These are phyloP conservation scores for Fusarium sarcochroum DNA, from an alignment of 2,329 filamentous ascomycete species.

Conservation along the genomic window DNA sequence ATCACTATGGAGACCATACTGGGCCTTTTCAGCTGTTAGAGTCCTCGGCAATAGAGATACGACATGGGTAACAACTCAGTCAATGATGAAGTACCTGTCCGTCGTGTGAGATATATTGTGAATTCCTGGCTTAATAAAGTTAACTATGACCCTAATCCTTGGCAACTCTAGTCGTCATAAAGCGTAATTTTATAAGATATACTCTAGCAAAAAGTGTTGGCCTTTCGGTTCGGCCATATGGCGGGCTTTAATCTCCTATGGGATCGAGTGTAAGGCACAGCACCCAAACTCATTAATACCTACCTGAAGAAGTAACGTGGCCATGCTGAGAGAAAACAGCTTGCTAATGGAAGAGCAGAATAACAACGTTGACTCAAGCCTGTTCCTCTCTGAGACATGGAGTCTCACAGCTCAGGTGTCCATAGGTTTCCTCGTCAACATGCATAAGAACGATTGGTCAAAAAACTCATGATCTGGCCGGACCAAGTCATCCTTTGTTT, in stretches of 20 bases:
- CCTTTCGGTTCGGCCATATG: not conserved
- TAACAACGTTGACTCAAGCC: not conserved
- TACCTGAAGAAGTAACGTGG: conserved; percentile 1
- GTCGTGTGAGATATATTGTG: not conserved
- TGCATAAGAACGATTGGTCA: not conserved
- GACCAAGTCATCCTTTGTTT: not conserved
- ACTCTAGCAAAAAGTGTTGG: not conserved
- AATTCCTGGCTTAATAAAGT: not conserved
- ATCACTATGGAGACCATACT: conserved; percentile 33
- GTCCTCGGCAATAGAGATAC: not conserved
- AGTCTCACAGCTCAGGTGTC: not conserved
- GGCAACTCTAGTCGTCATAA: not conserved
- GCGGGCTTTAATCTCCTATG: not conserved
- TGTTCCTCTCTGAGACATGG: not conserved
- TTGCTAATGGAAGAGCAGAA: not conserved
- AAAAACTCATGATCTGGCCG: not conserved
- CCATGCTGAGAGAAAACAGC: not conserved
- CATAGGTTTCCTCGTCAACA: not conserved
- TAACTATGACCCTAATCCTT: not conserved
- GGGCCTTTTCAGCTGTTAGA: conserved; percentile 6
- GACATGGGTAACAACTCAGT: not conserved
- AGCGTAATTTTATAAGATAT: conserved; percentile 13
- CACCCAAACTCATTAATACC: not conserved
- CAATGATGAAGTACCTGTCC: conserved; percentile 1
- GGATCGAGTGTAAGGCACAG: conserved; percentile 2